Base-by-base conservation (phyloP, 148 eudicot genomes). In the Salicornia ramosissima region DNA sequence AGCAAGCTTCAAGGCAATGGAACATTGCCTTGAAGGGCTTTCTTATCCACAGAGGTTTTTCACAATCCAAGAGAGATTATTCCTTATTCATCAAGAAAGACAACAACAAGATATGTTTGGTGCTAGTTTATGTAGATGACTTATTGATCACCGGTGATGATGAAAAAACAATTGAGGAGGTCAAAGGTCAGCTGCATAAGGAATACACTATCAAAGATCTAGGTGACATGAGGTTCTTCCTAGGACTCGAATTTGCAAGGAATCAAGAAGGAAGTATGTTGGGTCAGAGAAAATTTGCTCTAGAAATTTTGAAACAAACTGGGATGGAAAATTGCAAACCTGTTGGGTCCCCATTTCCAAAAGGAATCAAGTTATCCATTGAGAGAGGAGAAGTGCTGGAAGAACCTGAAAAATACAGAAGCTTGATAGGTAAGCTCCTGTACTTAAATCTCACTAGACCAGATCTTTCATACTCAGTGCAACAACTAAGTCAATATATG, bases 1-100 rank as follows among this genome's bases (percentile, higher is more conserved):
- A 33, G 2, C 26, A 71, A 10, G 74, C 65, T 0, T 58, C 74
- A 4, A 2, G 74, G 6, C 60, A 57, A 43, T 71, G 74, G 50
- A 50, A 47, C 13, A 18, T 15, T 15, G 45, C 43, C 22, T 14
- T 70, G 0, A 39, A 25, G 1, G 7, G 8, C 1, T 30, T 26
- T 6, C 11, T 58, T 0, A 0, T 15, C 0, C 1, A 8, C 1
- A 1, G 0, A 1, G 55, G 66, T 18, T 71, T 42, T 12, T 1
- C 0, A 6, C 66, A 71, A 45, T 71, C 71, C 22, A 53, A 39
- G 9, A 0, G 8, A 5, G 66, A 71, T 30, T 71, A 71, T 31
- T 57, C 66, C 16, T 5, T 71, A 6, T 71, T 71, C 18, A 45
- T 18, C 7, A 15, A 14, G 10, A 9, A 1, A 11, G 4, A 5